phyloP scores from a whole-genome alignment of 345 rosid genomes.

The Bretschneidera sinensis region DNA sequence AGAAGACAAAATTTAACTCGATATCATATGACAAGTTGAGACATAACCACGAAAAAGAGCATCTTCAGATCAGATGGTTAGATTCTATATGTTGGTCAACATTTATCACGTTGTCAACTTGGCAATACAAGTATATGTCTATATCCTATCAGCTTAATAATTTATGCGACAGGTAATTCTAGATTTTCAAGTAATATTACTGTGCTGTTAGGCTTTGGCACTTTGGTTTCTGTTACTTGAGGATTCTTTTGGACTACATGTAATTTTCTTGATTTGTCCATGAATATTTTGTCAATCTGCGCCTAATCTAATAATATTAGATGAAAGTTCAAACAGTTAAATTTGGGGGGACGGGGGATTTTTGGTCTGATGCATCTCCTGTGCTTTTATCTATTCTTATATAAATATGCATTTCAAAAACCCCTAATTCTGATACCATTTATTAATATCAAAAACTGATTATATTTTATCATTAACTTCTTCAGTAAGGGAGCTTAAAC shows the following conservation, averaged over 20 bases:
- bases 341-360: too few relatives aligned
- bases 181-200: too few relatives aligned
- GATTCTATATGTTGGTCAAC: background rate
- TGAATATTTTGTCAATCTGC: background rate
- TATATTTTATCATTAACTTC: background rate
- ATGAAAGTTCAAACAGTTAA: too few relatives aligned
- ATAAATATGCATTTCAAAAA: too few relatives aligned
- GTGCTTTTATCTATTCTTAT: background rate
- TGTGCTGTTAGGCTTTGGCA: background rate
- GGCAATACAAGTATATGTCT: background rate
- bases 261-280: background rate
- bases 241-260: background rate
- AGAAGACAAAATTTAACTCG: too few relatives aligned
- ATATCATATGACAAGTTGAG: too few relatives aligned
- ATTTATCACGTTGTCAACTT: background rate
- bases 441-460: background rate
- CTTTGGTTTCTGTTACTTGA: background rate
- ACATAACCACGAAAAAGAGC: background rate
- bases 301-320: background rate
- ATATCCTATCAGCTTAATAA: background rate
- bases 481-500: constrained; percentile 3
- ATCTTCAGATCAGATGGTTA: background rate
- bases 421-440: background rate
- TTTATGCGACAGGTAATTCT: too few relatives aligned
- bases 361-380: background rate